Conservation (phyloP, 2,329 filamentous ascomycete genomes). For the Epichloe sibirici region DNA sequence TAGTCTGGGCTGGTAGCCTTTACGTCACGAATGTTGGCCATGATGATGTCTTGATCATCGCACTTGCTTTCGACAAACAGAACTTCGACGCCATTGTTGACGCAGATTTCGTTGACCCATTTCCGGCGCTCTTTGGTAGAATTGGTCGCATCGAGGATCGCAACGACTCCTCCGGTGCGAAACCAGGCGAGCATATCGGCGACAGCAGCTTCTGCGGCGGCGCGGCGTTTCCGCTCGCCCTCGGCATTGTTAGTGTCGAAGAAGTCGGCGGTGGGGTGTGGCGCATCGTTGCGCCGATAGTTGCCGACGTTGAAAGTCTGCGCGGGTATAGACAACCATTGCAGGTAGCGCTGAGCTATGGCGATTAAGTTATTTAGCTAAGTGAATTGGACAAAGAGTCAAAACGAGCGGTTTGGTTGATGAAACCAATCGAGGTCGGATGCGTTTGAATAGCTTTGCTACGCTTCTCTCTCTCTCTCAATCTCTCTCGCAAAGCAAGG, state of each 20-base stretch:
- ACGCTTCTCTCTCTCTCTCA: no score
- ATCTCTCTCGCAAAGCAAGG: no score
- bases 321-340: constrained; percentile 89
- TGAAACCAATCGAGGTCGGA: neutral
- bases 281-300: constrained; percentile 81
- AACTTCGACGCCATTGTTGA: constrained; percentile 68
- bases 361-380: constrained; percentile 2
- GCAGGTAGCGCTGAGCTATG: constrained; percentile 79
- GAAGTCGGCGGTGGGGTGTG: constrained; percentile 86
- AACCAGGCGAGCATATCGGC: constrained; percentile 95
- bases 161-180: constrained; percentile 65
- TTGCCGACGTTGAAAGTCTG: constrained; percentile 96
- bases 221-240: constrained; percentile 77
- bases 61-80: constrained; percentile 96
- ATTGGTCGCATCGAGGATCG: constrained; percentile 93
- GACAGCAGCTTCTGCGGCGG: constrained; percentile 83
- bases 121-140: constrained; percentile 79
- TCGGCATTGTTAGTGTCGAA: constrained; percentile 86
- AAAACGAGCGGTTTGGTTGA: neutral
- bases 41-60: constrained; percentile 89
- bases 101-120: constrained; percentile 80
- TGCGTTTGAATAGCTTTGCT: neutral
- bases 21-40: constrained; percentile 95
- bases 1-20: constrained; percentile 97
- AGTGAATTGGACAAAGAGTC: neutral